Evolutionary conservation across 192 early-diverging fungal species (phyloP).

Genomic region (Phycomyces blakesleeanus): DNA sequence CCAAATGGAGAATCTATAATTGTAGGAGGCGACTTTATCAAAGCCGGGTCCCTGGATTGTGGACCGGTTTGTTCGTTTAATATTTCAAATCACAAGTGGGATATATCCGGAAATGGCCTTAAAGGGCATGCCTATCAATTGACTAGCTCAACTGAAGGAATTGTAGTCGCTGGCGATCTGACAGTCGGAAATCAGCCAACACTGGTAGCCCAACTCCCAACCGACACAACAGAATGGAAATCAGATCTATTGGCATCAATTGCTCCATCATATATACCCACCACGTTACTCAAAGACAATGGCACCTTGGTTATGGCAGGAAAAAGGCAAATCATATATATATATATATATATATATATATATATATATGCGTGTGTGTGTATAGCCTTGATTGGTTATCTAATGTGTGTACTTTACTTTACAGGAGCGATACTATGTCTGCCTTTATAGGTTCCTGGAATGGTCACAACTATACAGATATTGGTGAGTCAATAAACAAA

Average conservation of each 20-base stretch:
- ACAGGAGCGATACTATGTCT: background rate
- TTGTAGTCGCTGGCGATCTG: slow-evolving; percentile 16
- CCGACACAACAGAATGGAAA: background rate
- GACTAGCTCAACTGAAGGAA: slow-evolving; percentile 3
- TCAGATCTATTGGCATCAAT: background rate
- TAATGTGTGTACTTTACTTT: too few relatives aligned
- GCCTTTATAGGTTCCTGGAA: background rate
- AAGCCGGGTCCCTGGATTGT: slow-evolving; percentile 38
- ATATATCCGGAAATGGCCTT: slow-evolving; percentile 11
- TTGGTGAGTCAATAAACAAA: slow-evolving; percentile 8
- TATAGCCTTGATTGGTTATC: too few relatives aligned
- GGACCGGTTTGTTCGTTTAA: slow-evolving; percentile 28
- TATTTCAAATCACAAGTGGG: slow-evolving; percentile 29
- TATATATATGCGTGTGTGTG: too few relatives aligned
- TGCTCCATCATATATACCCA: background rate
- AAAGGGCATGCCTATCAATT: slow-evolving; percentile 34
- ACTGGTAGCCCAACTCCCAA: background rate
- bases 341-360: background rate
- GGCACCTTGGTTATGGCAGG: background rate
- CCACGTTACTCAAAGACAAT: background rate
- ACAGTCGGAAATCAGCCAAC: background rate
- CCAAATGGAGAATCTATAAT: slow-evolving; percentile 33
- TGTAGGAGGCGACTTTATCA: slow-evolving; percentile 55
- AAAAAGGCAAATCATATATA: background rate
- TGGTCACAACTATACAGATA: background rate